Conservation (phyloP, 2,329 filamentous ascomycete species). For the Rhynchosporium agropyri region DNA sequence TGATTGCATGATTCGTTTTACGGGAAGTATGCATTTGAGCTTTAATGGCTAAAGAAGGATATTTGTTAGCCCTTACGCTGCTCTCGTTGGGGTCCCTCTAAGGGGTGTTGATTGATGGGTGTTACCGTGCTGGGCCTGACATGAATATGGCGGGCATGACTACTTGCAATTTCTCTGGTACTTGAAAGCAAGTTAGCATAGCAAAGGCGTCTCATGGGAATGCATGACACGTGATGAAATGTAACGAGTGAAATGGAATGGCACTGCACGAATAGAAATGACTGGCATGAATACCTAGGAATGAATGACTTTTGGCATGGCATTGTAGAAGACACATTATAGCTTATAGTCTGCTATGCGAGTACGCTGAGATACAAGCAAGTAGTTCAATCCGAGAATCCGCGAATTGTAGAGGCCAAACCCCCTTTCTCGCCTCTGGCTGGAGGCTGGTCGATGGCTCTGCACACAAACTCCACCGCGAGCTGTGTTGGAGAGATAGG, state of each 20-base stretch:
- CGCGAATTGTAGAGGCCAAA: neutral
- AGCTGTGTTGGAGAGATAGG: too few relatives aligned
- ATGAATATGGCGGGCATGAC: neutral
- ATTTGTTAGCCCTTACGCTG: too few relatives aligned
- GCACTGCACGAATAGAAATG: neutral
- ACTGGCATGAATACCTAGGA: too few relatives aligned
- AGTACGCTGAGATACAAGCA: neutral
- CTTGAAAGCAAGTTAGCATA: slow-evolving; percentile 16
- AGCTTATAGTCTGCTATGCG: neutral
- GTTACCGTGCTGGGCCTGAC: neutral
- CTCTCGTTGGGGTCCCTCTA: neutral
- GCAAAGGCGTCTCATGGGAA: slow-evolving; percentile 17
- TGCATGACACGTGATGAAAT: too few relatives aligned
- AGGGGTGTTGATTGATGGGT: slow-evolving; percentile 7
- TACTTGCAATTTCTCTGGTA: neutral
- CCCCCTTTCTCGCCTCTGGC: neutral
- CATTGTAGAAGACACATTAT: neutral
- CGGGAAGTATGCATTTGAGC: neutral
- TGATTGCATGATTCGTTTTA: slow-evolving; percentile 19
- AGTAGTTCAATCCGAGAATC: too few relatives aligned
- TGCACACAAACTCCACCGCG: too few relatives aligned
- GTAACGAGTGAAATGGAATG: neutral
- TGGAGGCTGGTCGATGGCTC: too few relatives aligned
- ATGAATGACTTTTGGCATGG: neutral
- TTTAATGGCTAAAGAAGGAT: neutral